phyloP scores from a whole-genome alignment of 495 filamentous ascomycete genomes.

The Penicillium canariense region DNA sequence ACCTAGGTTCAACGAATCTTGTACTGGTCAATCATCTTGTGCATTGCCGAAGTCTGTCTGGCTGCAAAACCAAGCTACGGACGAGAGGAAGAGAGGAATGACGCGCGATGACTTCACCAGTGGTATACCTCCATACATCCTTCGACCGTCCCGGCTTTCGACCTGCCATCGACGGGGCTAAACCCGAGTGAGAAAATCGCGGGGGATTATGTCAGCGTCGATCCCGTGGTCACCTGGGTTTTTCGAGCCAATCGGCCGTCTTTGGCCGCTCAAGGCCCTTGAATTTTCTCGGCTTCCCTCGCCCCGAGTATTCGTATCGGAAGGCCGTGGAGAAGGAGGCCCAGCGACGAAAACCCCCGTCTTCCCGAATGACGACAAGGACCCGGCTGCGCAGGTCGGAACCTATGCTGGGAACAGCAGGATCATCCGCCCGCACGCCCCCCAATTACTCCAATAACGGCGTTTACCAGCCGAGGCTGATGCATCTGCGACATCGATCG shows the following conservation, averaged over 20 bases:
- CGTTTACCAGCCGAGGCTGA: conserved; percentile 36
- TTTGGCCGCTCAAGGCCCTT: too few species aligned
- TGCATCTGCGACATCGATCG: conserved; percentile 21
- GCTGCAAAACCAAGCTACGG: conserved; percentile 3
- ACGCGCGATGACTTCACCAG: conserved; percentile 31
- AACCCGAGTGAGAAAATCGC: too few species aligned
- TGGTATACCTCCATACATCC: neutral
- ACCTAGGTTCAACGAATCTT: conserved; percentile 1
- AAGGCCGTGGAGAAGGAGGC: neutral
- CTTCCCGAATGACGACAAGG: conserved; percentile 27
- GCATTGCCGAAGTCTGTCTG: neutral
- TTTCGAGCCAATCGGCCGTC: too few species aligned
- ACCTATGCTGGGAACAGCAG: conserved; percentile 3
- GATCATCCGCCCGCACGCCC: conserved; percentile 8
- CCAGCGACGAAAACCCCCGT: neutral
- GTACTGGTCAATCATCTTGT: neutral
- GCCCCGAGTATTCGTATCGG: conserved; percentile 15
- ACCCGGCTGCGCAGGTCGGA: conserved; percentile 24
- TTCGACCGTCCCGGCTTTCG: neutral
- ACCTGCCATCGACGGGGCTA: too few species aligned
- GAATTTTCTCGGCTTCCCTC: conserved; percentile 18
- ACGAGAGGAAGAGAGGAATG: conserved; percentile 23
- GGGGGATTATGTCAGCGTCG: conserved; percentile 6
- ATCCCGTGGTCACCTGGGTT: too few species aligned
- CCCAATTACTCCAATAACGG: conserved; percentile 27